A percentile compares a stretch with the other conserved stretches of the same genome.
phyloP scores from a whole-genome alignment of 2,329 filamentous ascomycete species.

The Fusarium abutilonis region DNA sequence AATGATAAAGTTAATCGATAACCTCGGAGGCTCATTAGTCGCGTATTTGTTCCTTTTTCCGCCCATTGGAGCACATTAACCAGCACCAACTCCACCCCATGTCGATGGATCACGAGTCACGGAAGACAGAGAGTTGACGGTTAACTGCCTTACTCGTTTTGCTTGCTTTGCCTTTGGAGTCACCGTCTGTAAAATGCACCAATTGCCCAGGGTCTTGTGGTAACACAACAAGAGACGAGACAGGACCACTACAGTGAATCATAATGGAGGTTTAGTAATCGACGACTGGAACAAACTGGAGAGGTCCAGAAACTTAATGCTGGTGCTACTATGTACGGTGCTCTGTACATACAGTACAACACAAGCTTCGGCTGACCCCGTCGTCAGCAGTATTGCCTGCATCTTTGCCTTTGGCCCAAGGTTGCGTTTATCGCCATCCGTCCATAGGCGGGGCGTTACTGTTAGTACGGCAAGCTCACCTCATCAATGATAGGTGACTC shows the following conservation, averaged over 20 bases:
- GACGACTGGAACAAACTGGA: constrained; percentile 8
- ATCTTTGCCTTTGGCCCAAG: constrained; percentile 32
- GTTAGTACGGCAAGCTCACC: constrained; percentile 16
- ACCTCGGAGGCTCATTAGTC: constrained; percentile 5
- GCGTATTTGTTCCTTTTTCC: constrained; percentile 3
- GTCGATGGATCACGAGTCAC: constrained; percentile 16
- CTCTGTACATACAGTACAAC: neutral
- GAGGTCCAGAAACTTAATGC: constrained; percentile 5
- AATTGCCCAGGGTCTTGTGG: neutral
- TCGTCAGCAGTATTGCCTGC: constrained; percentile 32
- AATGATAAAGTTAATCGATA: constrained; percentile 6
- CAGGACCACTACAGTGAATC: neutral
- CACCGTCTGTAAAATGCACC: constrained; percentile 1
- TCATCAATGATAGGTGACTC: constrained; percentile 31
- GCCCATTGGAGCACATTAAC: constrained; percentile 8
- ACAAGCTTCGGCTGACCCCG: constrained; percentile 8
- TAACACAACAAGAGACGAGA: constrained; percentile 10
- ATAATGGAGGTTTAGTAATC: neutral
- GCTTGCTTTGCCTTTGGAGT: neutral
- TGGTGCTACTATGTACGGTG: neutral
- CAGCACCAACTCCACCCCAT: constrained; percentile 25
- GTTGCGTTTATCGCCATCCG: constrained; percentile 38
- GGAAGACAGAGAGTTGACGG: constrained; percentile 4
- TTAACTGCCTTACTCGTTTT: constrained; percentile 12
- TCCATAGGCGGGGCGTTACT: constrained; percentile 18